Evolutionary conservation across 768 basidiomycete genomes (phyloP).

Genomic region (Boletus coccyginus): DNA sequence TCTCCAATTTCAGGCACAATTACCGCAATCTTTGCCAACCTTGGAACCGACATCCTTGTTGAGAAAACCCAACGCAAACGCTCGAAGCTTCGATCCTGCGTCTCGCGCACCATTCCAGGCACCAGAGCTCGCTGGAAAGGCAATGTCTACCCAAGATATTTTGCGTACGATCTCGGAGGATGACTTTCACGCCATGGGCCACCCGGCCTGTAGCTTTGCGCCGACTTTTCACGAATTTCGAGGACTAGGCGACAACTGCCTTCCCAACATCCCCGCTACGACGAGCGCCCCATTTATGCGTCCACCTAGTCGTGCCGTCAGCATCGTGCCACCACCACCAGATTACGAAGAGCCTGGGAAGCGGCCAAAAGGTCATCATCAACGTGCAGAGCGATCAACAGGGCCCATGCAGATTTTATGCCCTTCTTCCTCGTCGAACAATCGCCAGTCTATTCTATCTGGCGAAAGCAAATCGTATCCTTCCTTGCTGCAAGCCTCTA

Average conservation of each 20-base stretch:
- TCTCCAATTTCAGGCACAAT: constrained; percentile 18
- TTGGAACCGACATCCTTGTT: constrained; percentile 9
- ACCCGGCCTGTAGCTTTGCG: constrained; percentile 4
- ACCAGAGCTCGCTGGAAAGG: constrained; percentile 2
- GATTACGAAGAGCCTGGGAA: constrained; percentile 17
- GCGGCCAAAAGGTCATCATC: constrained; percentile 10
- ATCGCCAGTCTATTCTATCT: constrained; percentile 4
- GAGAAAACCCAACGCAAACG: constrained; percentile 7
- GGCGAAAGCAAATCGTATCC: constrained; percentile 8
- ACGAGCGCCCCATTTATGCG: constrained; percentile 13
- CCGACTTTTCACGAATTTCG: neutral
- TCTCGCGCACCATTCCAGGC: neutral
- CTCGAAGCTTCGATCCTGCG: constrained; percentile 4
- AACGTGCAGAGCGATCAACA: constrained; percentile 4
- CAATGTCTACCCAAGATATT: constrained; percentile 17
- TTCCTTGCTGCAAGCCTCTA: constrained; percentile 18
- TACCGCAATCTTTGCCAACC: constrained; percentile 4
- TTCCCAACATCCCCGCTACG: neutral
- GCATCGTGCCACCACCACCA: constrained; percentile 29
- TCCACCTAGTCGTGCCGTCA: constrained; percentile 30
- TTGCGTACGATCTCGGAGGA: constrained; percentile 34
- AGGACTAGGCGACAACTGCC: neutral
- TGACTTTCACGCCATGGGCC: constrained; percentile 32
- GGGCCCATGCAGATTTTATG: constrained; percentile 1
- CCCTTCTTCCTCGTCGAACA: constrained; percentile 1